Conservation (phyloP, 2,329 filamentous ascomycete genomes). For the Xylariomycetidae sp. region DNA sequence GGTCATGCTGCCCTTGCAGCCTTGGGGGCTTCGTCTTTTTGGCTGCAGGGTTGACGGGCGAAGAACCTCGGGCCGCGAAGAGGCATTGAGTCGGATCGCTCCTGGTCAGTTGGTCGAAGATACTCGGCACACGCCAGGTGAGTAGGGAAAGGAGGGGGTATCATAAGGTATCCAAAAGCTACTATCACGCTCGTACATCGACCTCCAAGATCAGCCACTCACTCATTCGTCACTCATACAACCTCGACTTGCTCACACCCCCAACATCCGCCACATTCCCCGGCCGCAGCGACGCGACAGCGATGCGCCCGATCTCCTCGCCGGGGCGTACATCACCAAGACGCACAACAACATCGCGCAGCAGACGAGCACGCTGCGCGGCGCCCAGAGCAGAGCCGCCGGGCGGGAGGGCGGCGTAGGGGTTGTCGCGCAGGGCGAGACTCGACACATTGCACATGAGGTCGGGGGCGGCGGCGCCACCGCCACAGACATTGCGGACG, state of each 20-base stretch:
- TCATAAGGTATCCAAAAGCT: too few species aligned
- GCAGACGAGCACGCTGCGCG: background rate
- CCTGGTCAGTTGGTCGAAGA: too few species aligned
- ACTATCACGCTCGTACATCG: too few species aligned
- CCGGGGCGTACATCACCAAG: background rate
- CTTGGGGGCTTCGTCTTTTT: too few species aligned
- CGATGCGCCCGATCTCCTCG: background rate
- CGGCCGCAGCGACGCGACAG: background rate
- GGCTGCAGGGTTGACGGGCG: too few species aligned
- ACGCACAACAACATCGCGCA: background rate
- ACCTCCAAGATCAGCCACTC: too few species aligned
- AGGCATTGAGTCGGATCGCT: too few species aligned
- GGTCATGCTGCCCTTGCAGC: too few species aligned
- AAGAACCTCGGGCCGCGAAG: too few species aligned
- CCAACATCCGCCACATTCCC: background rate
- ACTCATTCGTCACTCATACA: conserved; percentile 1
- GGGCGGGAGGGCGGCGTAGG: background rate
- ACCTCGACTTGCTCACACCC: background rate
- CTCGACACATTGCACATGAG: background rate
- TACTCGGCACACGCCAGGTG: too few species aligned
- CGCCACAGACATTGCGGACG: background rate
- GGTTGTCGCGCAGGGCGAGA: conserved; percentile 1
- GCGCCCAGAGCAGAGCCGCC: background rate
- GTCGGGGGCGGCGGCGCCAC: background rate
- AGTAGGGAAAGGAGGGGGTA: too few species aligned